Evolutionary conservation across 352 stramenopile genomes (phyloP).

Genomic region (Nothophytophthora sp.): DNA sequence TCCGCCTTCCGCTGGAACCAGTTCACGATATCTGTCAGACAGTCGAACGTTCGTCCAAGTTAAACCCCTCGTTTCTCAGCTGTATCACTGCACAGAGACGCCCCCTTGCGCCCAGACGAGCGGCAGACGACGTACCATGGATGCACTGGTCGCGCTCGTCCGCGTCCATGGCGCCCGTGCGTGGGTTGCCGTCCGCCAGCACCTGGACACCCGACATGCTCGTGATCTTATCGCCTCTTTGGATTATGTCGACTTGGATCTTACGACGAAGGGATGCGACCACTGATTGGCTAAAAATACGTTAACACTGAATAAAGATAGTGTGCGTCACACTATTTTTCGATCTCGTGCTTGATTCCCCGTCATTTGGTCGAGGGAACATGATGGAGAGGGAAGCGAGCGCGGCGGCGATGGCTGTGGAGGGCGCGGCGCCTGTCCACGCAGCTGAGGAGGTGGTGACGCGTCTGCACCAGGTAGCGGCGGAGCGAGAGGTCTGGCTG

Average conservation of each 20-base stretch:
- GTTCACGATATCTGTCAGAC: slow-evolving; percentile 85
- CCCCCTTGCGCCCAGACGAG: too few relatives aligned
- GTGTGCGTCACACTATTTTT: too few relatives aligned
- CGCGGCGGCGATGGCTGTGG: slow-evolving; percentile 1
- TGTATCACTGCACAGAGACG: too few relatives aligned
- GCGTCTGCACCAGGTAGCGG: slow-evolving; percentile 14
- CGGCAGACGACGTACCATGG: slow-evolving; percentile 44
- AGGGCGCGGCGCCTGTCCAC: slow-evolving; percentile 2
- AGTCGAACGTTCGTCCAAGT: too few relatives aligned
- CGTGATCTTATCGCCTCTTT: not conserved
- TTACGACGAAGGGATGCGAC: slow-evolving; percentile 31
- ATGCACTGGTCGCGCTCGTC: slow-evolving; percentile 84
- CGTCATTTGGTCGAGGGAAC: slow-evolving; percentile 6
- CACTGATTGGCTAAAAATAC: slow-evolving; percentile 23
- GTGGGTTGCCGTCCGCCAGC: slow-evolving; percentile 67
- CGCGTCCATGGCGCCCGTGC: slow-evolving; percentile 76
- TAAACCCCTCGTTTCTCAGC: too few relatives aligned
- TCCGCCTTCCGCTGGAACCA: slow-evolving; percentile 84
- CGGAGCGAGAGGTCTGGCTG: slow-evolving; percentile 24
- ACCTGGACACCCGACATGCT: slow-evolving; percentile 80
- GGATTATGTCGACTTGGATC: slow-evolving; percentile 21
- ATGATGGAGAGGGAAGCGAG: slow-evolving; percentile 8
- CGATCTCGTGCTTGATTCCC: not conserved
- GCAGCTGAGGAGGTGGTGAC: slow-evolving; percentile 10
- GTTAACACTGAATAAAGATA: too few relatives aligned